Conservation (phyloP, 2,329 filamentous ascomycete genomes). For the Pochonia chlamydosporia region DNA sequence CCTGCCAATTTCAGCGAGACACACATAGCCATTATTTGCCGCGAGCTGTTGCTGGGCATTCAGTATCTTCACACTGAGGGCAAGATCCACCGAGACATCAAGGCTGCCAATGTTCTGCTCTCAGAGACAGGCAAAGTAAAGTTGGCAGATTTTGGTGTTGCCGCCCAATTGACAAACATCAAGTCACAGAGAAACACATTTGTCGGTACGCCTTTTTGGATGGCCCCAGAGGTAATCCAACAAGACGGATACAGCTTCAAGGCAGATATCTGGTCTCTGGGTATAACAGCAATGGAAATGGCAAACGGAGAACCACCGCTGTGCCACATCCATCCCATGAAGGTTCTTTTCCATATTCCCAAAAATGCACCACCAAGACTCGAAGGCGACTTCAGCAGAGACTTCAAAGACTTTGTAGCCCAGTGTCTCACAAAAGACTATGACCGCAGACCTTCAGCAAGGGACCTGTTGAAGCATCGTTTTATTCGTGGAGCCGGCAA, state of each 20-base stretch:
- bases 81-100: slow-evolving; percentile 96
- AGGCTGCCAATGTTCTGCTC: slow-evolving; percentile 93
- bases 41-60: slow-evolving; percentile 81
- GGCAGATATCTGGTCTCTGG: slow-evolving; percentile 88
- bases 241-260: slow-evolving; percentile 81
- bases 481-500: slow-evolving; percentile 87
- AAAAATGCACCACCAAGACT: slow-evolving; percentile 80
- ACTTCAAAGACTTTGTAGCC: slow-evolving; percentile 91
- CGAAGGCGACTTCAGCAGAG: slow-evolving; percentile 78
- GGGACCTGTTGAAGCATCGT: slow-evolving; percentile 78
- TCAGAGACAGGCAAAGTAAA: slow-evolving; percentile 88
- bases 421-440: slow-evolving; percentile 91
- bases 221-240: slow-evolving; percentile 92
- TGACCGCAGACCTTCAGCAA: slow-evolving; percentile 75
- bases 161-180: slow-evolving; percentile 93
- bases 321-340: slow-evolving; percentile 84
- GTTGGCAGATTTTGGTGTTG: slow-evolving; percentile 94
- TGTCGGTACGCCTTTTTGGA: slow-evolving; percentile 95
- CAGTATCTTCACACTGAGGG: slow-evolving; percentile 91
- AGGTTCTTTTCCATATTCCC: slow-evolving; percentile 85
- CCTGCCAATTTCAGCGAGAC: slow-evolving; percentile 81
- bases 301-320: slow-evolving; percentile 85
- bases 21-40: slow-evolving; percentile 91
- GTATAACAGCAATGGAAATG: slow-evolving; percentile 88
- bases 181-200: slow-evolving; percentile 97